A percentile compares a stretch with the other conserved stretches of the same genome.
Evolutionary conservation across 768 basidiomycete genomes (phyloP).

Genomic region (Erythrobasidium yunnanense): DNA sequence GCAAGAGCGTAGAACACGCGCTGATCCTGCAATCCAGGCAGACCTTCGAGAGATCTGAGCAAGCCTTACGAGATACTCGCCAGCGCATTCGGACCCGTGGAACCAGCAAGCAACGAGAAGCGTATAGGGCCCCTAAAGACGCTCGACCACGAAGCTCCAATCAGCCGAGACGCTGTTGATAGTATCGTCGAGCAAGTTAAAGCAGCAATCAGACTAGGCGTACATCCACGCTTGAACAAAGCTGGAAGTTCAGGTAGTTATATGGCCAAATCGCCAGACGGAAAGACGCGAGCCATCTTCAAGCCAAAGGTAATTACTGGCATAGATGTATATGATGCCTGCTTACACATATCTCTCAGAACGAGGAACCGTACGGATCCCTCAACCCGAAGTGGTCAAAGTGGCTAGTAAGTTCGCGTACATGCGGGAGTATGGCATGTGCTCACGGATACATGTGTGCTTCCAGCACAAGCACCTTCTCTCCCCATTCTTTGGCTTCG

Average conservation of each 20-base stretch:
- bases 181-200: conserved; percentile 52
- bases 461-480: conserved; percentile 43
- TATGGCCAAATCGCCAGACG: conserved; percentile 58
- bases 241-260: conserved; percentile 86
- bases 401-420: conserved; percentile 30
- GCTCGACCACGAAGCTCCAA: conserved; percentile 64
- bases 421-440: neutral
- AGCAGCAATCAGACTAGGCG: conserved; percentile 59
- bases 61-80: conserved; percentile 35
- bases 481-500: conserved; percentile 45
- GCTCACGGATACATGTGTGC: too few relatives aligned
- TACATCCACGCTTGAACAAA: conserved; percentile 80
- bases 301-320: conserved; percentile 54
- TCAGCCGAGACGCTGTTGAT: conserved; percentile 63
- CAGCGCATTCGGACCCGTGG: conserved; percentile 40
- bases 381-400: conserved; percentile 61
- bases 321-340: neutral
- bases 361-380: conserved; percentile 77
- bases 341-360: conserved; percentile 34
- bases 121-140: conserved; percentile 54
- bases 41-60: neutral
- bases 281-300: conserved; percentile 54
- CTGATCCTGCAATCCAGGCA: neutral
- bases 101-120: conserved; percentile 42
- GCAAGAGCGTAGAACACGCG: neutral